Evolutionary conservation across 768 basidiomycete genomes (phyloP), one percentile per base, ranked within the genome.

Genomic region (Porphyrellus cyaneotinctus): DNA sequence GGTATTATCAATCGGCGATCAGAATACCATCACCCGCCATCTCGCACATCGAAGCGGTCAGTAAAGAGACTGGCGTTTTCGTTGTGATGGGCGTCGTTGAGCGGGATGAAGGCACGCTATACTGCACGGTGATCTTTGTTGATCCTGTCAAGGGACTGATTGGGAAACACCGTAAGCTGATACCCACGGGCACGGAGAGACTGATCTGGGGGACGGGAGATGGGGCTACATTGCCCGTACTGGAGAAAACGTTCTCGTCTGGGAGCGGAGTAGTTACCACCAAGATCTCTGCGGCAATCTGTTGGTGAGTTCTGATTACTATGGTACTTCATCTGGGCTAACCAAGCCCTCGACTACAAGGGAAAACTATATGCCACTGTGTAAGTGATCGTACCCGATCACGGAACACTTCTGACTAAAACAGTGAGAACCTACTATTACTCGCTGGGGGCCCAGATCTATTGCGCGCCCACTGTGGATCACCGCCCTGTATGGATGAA

Each of bases 311-410:
- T 14, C 13, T 18, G 8, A 28, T 30, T 20, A 6, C 10, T 4
- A 23, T 13, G 13, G 17, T 14, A 4, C 30, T 33, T 32, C 6
- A 28, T 30, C 38, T 47, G 0, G 13, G n/a, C 51, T 49, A 3
- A 46, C 18, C 10, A 17, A 17, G 37, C 18, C 22, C 26, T 31
- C 12, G 28, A 39, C n/a, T n/a, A 12, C 47, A 46, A 85, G 84
- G 84, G 85, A 86, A 55, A 85, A 85, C 60, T 84, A 83, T 54
- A 84, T 85, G 82, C 84, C 84, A 18, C 61, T 84, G 50, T 62
- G 80, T 82, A 52, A 43, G 80, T 69, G 37, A 39, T 30, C 1
- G 43, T n/a, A 24, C 35, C 18, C 30, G 31, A 15, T 3, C 5
- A 28, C 11, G 26, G n/a, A 23, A 24, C 18, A 23, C 6, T 4